phyloP scores from a whole-genome alignment of 805 yeast genomes.

The Ogataea nitratoaversa region DNA sequence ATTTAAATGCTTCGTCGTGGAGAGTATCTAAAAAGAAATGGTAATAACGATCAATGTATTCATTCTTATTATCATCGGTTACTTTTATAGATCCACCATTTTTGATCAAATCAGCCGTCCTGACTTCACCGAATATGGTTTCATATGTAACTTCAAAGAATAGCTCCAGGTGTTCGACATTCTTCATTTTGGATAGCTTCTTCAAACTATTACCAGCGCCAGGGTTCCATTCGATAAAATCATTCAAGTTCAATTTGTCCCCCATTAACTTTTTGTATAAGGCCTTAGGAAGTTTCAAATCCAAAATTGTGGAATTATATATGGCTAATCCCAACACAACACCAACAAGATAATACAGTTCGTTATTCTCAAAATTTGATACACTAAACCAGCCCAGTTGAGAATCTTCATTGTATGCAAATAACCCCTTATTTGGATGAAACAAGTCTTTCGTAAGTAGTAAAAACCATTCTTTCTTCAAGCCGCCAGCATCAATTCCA shows the following conservation, averaged over 20 bases:
- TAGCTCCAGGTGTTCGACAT: conserved; percentile 46
- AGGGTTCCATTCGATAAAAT: conserved; percentile 68
- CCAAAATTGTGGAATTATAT: conserved; percentile 83
- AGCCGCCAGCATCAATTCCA: conserved; percentile 94
- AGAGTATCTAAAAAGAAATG: conserved; percentile 56
- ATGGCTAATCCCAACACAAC: conserved; percentile 86
- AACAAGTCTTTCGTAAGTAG: conserved; percentile 68
- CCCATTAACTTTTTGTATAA: conserved; percentile 70
- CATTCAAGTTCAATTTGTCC: conserved; percentile 52
- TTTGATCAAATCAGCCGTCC: conserved; percentile 48
- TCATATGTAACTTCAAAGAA: conserved; percentile 59
- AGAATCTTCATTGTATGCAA: conserved; percentile 64
- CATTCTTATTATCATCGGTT: conserved; percentile 50
- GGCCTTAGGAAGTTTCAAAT: conserved; percentile 70
- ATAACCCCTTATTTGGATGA: conserved; percentile 63
- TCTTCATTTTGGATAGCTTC: conserved; percentile 40
- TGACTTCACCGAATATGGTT: conserved; percentile 41
- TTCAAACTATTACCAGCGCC: conserved; percentile 50
- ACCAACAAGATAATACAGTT: conserved; percentile 74
- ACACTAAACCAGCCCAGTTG: conserved; percentile 72
- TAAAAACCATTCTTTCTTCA: conserved; percentile 90
- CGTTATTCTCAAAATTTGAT: conserved; percentile 40
- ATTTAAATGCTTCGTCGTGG: conserved; percentile 46
- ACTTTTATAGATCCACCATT: conserved; percentile 58
- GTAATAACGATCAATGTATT: conserved; percentile 61